Evolutionary conservation across 805 yeast genomes (phyloP).

Genomic region (Monosporozyma aerobia): DNA sequence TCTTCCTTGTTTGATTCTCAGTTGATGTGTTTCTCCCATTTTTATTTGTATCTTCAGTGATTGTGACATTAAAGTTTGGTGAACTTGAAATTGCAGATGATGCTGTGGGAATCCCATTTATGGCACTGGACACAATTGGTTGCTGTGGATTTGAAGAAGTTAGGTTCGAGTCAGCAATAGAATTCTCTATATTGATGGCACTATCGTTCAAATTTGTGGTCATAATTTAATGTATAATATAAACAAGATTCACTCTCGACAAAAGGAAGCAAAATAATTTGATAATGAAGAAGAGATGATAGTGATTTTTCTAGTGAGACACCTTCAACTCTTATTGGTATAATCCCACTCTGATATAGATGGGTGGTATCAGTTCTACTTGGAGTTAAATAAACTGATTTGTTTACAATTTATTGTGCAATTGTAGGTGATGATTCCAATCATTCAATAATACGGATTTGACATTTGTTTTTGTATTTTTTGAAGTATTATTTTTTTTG

Average conservation of each 20-base stretch:
- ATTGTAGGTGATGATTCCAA: no score
- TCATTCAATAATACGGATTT: background rate
- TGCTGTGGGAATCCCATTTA: background rate
- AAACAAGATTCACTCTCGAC: background rate
- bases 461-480: background rate
- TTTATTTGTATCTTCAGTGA: background rate
- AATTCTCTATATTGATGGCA: background rate
- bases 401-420: no score
- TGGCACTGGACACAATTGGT: background rate
- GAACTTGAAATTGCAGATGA: background rate
- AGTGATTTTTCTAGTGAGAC: background rate
- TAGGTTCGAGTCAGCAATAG: background rate
- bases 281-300: background rate
- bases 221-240: background rate
- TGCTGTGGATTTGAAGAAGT: background rate
- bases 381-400: no score
- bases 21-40: background rate
- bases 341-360: no score
- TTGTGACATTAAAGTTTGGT: background rate
- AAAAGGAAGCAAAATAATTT: background rate
- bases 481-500: background rate
- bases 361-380: no score
- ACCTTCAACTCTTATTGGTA: no score
- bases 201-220: background rate
- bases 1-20: constrained; percentile 32